phyloP scores from a whole-genome alignment of 2,329 filamentous ascomycete species.

The Penicillium sp. region DNA sequence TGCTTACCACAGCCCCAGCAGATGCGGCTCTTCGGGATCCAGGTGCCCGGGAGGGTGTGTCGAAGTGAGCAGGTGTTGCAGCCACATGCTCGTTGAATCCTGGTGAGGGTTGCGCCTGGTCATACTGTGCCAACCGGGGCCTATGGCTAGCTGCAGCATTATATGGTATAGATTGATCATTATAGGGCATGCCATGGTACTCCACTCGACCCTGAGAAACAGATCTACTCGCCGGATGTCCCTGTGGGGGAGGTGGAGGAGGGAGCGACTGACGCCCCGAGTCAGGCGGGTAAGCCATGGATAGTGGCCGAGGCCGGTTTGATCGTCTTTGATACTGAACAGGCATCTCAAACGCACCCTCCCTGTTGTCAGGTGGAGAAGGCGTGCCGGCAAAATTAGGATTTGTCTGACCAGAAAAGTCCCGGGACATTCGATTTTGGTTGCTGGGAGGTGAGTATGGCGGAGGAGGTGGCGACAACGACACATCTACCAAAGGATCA shows the following conservation, averaged over 20 bases:
- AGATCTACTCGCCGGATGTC: constrained; percentile 31
- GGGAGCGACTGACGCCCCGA: constrained; percentile 34
- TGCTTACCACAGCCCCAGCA: constrained; percentile 43
- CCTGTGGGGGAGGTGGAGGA: constrained; percentile 40
- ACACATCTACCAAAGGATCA: constrained; percentile 24
- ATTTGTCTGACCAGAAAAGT: constrained; percentile 13
- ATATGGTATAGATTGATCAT: not conserved
- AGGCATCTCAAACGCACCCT: constrained; percentile 22
- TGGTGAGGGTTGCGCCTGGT: constrained; percentile 23
- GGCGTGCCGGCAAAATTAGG: constrained; percentile 19
- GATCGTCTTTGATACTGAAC: constrained; percentile 28
- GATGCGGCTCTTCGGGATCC: constrained; percentile 47
- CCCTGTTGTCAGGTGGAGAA: constrained; percentile 19
- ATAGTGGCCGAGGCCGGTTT: constrained; percentile 35
- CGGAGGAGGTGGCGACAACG: constrained; percentile 38
- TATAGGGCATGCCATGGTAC: constrained; percentile 22
- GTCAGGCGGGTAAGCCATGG: constrained; percentile 32
- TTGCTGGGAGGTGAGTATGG: constrained; percentile 42
- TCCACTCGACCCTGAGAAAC: constrained; percentile 36
- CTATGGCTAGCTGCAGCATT: constrained; percentile 18
- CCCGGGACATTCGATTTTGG: constrained; percentile 19
- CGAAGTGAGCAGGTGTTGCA: constrained; percentile 22
- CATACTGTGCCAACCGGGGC: constrained; percentile 21
- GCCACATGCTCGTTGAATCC: constrained; percentile 15
- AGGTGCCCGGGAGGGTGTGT: constrained; percentile 36